A percentile compares a stretch with the other conserved stretches of the same genome.
Conservation (phyloP, 1,139 yeast genomes). For the Barnettozyma hawaiiensis region DNA sequence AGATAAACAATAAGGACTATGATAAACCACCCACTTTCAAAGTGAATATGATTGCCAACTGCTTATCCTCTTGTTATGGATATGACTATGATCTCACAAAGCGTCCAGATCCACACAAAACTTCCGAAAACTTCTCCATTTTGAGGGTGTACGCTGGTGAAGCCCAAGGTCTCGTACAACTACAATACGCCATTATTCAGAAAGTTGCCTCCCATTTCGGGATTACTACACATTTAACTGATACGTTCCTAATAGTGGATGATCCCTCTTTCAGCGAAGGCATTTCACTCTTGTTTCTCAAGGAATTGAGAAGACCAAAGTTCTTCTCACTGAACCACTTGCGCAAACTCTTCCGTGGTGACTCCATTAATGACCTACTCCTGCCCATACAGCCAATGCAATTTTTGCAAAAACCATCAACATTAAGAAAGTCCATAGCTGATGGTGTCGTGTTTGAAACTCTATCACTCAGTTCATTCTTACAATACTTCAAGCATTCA, state of each 20-base stretch:
- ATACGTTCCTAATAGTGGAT: constrained; percentile 13
- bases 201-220: constrained; percentile 15
- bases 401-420: neutral
- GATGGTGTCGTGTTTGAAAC: neutral
- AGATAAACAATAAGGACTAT: neutral
- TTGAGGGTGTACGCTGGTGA: constrained; percentile 22
- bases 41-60: constrained; percentile 10
- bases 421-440: neutral
- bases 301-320: constrained; percentile 5
- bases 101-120: neutral
- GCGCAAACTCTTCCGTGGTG: neutral
- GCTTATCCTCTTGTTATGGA: neutral
- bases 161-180: constrained; percentile 7
- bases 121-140: constrained; percentile 13
- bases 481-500: neutral
- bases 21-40: constrained; percentile 8
- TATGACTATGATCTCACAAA: neutral
- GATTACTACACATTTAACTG: constrained; percentile 7
- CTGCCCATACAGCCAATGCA: neutral
- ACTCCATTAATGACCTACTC: neutral
- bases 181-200: constrained; percentile 17
- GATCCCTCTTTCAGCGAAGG: constrained; percentile 15
- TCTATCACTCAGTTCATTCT: neutral
- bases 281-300: constrained; percentile 11
- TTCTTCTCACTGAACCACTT: constrained; percentile 7